Base-by-base conservation (phyloP, 768 basidiomycete species). In the Panaeolus papilionaceus region DNA sequence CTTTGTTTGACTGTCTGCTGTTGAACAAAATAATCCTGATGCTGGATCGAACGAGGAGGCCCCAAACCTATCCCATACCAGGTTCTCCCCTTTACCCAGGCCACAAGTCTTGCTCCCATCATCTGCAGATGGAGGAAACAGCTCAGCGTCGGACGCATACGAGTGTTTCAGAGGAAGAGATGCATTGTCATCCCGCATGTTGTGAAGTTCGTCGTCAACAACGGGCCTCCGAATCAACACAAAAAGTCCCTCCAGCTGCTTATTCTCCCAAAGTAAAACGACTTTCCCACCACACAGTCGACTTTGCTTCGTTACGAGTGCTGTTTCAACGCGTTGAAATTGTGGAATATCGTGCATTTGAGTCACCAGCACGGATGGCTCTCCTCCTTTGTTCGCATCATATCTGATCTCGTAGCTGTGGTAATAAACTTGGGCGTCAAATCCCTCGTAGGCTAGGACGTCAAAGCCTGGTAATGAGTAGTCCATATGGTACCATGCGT, bases 271-370 rank as follows among this genome's bases (percentile, higher is more conserved):
- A 9, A 51, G 47, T 9, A 51, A 26, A 51, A 26, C 26, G n/a
- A 12, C 23, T 51, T 51, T 51, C 1, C 47, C 47, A 1, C 7
- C 18, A 51, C 47, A 51, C 8, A 51, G 47, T 2, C 47, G 47
- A 51, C 47, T 51, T 51, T 51, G 47, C 12, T 51, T 51, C 20
- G 47, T 51, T 26, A 51, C 47, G 10, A 51, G 47, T 26, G 18
- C n/a, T 8, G n/a, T 51, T 51, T 51, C 14, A 11, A 23, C 10
- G n/a, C 23, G n/a, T 51, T 26, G 47, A 26, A 51, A 51, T 23
- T 51, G 47, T 9, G 47, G 47, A 23, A 51, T 26, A 20, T 51
- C n/a, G 47, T 51, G 47, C 47, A 51, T 51, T 26, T 51, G 47
- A 7, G 47, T 20, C 4, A 51, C n/a, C 4, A 9, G 6, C 4